These are phyloP conservation scores for Cladorrhinum sp. DNA, from an alignment of 2,329 filamentous ascomycete species.

Conservation along the genomic window DNA sequence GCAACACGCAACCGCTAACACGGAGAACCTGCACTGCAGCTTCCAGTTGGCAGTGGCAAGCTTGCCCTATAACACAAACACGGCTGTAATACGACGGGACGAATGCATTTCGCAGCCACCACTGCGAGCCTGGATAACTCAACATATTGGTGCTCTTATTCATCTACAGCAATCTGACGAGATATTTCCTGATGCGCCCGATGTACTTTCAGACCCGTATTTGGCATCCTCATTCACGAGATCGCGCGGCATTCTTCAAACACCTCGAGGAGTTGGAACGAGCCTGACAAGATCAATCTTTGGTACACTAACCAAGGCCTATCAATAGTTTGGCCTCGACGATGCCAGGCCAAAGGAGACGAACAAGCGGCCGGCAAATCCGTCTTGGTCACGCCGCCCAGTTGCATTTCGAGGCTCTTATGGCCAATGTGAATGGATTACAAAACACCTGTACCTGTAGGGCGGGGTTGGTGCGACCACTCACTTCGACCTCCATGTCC, in stretches of 20 bases:
- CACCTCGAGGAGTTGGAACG: background rate
- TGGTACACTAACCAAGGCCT: conserved; percentile 19
- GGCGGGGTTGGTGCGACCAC: conserved; percentile 4
- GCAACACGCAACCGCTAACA: background rate
- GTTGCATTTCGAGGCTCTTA: conserved; percentile 6
- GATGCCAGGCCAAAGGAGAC: background rate
- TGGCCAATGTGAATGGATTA: background rate
- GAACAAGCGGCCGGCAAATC: conserved; percentile 6
- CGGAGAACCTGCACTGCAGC: background rate
- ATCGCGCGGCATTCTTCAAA: background rate
- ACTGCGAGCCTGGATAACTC: background rate
- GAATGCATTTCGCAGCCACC: background rate
- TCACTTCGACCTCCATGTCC: background rate
- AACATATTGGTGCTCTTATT: too few species aligned
- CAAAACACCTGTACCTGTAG: background rate
- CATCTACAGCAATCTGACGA: background rate
- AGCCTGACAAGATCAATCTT: background rate
- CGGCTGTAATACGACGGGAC: background rate
- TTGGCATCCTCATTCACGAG: background rate
- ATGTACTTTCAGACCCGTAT: too few species aligned
- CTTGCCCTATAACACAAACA: background rate
- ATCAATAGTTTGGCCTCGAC: conserved; percentile 3
- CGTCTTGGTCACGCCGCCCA: conserved; percentile 7
- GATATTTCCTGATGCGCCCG: background rate
- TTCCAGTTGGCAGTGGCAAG: background rate